Percentiles rank a stretch among this genome's conserved stretches.
Conservation (phyloP, 305 asterid genomes). For the Plantago coronopus region DNA sequence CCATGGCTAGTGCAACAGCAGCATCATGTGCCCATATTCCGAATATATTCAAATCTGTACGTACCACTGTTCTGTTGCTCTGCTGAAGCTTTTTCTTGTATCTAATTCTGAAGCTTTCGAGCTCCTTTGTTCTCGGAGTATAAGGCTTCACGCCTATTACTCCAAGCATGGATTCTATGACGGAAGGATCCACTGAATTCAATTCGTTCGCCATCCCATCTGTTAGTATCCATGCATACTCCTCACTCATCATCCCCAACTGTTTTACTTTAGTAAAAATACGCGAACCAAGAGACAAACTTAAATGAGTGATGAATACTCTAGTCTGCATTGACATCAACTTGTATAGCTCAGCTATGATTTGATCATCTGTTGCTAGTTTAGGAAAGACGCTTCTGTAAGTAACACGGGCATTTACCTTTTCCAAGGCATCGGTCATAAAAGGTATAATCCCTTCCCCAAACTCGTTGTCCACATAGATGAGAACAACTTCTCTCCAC, state of each 20-base stretch:
- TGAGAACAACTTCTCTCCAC: conserved; percentile 50
- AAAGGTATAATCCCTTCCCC: conserved; percentile 59
- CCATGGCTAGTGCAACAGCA: conserved; percentile 53
- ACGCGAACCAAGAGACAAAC: conserved; percentile 33
- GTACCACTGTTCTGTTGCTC: conserved; percentile 13
- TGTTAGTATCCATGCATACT: conserved; percentile 49
- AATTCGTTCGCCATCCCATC: conserved; percentile 34
- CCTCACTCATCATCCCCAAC: conserved; percentile 42
- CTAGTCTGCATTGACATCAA: conserved; percentile 54
- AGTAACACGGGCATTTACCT: conserved; percentile 33
- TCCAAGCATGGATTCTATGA: conserved; percentile 53
- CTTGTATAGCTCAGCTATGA: conserved; percentile 42
- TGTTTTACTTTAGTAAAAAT: conserved; percentile 35
- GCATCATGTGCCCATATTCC: conserved; percentile 64
- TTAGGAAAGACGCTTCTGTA: conserved; percentile 45
- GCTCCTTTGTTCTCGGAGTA: conserved; percentile 31
- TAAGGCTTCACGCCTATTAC: conserved; percentile 55
- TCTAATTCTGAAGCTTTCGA: conserved; percentile 26
- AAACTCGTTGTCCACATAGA: conserved; percentile 44
- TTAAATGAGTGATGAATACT: conserved; percentile 45
- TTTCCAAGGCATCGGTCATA: conserved; percentile 41
- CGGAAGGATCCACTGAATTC: conserved; percentile 27
- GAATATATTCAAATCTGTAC: conserved; percentile 29
- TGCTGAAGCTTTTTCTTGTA: conserved; percentile 29
- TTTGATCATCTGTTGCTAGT: conserved; percentile 37